Percentiles rank a stretch among this genome's conserved stretches.
Conservation (phyloP, 495 filamentous ascomycete species). For the Neurospora sp. region DNA sequence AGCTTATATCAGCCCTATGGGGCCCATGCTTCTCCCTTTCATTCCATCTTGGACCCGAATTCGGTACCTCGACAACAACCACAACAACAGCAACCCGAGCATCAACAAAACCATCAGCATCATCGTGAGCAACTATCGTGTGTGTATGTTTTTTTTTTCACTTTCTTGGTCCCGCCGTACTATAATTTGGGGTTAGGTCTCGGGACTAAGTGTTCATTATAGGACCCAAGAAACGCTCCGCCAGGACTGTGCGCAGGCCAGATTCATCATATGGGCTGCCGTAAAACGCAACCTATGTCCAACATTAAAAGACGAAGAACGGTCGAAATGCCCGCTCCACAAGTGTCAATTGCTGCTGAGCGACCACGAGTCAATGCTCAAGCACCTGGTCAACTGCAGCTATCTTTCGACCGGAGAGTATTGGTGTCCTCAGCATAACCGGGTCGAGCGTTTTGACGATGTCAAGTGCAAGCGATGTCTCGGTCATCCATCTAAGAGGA, state of each 20-base stretch:
- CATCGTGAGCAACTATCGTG: slow-evolving; percentile 13
- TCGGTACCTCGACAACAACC: background rate
- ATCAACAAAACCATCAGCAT: background rate
- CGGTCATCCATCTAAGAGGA: slow-evolving; percentile 36
- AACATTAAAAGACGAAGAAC: slow-evolving; percentile 15
- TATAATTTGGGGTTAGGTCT: background rate
- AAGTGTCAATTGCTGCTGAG: slow-evolving; percentile 29
- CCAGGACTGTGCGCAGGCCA: slow-evolving; percentile 35
- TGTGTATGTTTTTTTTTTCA: slow-evolving; percentile 20
- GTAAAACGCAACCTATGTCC: slow-evolving; percentile 38
- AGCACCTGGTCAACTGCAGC: slow-evolving; percentile 29
- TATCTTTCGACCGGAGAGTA: slow-evolving; percentile 36
- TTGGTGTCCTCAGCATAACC: slow-evolving; percentile 37
- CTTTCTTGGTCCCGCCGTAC: background rate
- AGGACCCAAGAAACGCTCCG: slow-evolving; percentile 31
- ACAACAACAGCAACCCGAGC: background rate
- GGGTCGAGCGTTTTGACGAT: slow-evolving; percentile 38
- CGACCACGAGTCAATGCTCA: slow-evolving; percentile 37
- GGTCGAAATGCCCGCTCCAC: slow-evolving; percentile 33
- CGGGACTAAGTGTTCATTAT: slow-evolving; percentile 16
- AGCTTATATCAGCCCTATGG: background rate
- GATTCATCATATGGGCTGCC: slow-evolving; percentile 42
- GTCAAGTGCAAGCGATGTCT: slow-evolving; percentile 34
- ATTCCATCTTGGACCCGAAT: background rate
- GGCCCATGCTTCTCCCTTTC: slow-evolving; percentile 2